Conservation (phyloP, 2,329 filamentous ascomycete genomes). For the Teratosphaeria destructans region DNA sequence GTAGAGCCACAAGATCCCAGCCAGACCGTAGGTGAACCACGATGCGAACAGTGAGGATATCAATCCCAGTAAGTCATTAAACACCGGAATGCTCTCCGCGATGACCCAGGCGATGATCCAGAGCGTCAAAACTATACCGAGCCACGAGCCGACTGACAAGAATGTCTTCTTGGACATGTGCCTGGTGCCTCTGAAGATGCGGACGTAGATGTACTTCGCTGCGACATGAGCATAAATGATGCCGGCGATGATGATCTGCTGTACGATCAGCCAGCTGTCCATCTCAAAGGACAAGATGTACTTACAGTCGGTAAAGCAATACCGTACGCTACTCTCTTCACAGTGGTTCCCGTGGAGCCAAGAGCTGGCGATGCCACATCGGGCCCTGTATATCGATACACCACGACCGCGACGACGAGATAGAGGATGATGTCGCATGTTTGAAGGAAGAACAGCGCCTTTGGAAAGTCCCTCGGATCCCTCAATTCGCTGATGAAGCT, state of each 20-base stretch:
- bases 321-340: constrained; percentile 42
- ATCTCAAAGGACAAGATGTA: background rate
- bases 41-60: constrained; percentile 41
- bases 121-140: constrained; percentile 34
- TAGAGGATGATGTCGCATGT: constrained; percentile 42
- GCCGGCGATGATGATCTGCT: constrained; percentile 39
- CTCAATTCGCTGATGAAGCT: constrained; percentile 34
- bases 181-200: constrained; percentile 36
- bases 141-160: constrained; percentile 40
- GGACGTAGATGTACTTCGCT: constrained; percentile 42
- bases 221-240: constrained; percentile 43
- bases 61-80: constrained; percentile 45
- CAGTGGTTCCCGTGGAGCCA: constrained; percentile 34
- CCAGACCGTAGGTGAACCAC: constrained; percentile 36
- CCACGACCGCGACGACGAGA: constrained; percentile 40
- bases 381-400: constrained; percentile 41
- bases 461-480: constrained; percentile 39
- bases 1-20: constrained; percentile 44
- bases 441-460: constrained; percentile 42
- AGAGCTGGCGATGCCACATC: constrained; percentile 39
- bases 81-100: constrained; percentile 42
- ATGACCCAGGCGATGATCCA: constrained; percentile 36
- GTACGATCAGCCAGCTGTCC: background rate
- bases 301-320: constrained; percentile 36
- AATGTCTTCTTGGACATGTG: constrained; percentile 41